A percentile compares a stretch with the other conserved stretches of the same genome.
Evolutionary conservation across 2,329 filamentous ascomycete species (phyloP).

Genomic region (Dothistroma pini): DNA sequence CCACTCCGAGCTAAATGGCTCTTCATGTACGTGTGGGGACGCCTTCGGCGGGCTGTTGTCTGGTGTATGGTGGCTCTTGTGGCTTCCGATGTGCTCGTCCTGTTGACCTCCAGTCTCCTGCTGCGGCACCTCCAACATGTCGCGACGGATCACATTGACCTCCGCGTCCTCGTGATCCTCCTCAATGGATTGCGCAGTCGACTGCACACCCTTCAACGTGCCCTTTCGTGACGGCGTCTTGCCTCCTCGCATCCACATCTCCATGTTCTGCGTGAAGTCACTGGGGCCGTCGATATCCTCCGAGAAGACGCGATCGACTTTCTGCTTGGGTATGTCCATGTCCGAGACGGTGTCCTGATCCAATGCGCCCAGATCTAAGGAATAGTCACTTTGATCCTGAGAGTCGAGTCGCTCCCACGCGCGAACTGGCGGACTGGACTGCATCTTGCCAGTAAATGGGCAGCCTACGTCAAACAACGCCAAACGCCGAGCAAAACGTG

Average conservation of each 20-base stretch:
- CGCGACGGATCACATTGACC: not conserved
- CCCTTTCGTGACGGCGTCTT: slow-evolving; percentile 14
- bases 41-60: slow-evolving; percentile 29
- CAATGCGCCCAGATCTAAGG: slow-evolving; percentile 34
- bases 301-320: slow-evolving; percentile 31
- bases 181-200: not conserved
- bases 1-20: slow-evolving; percentile 30
- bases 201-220: slow-evolving; percentile 13
- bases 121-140: slow-evolving; percentile 1
- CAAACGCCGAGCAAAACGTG: slow-evolving; percentile 1
- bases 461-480: not conserved
- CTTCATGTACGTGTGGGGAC: slow-evolving; percentile 15
- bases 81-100: slow-evolving; percentile 18
- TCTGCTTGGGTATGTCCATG: slow-evolving; percentile 24
- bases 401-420: slow-evolving; percentile 26
- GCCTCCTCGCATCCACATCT: slow-evolving; percentile 32
- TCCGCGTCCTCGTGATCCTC: slow-evolving; percentile 2
- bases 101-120: slow-evolving; percentile 3
- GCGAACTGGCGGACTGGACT: slow-evolving; percentile 30
- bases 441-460: slow-evolving; percentile 19
- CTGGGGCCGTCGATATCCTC: slow-evolving; percentile 39
- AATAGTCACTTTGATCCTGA: slow-evolving; percentile 25
- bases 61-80: slow-evolving; percentile 29
- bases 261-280: slow-evolving; percentile 38
- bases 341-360: slow-evolving; percentile 26